Percentiles rank a stretch among this genome's conserved stretches.
Evolutionary conservation across 2,329 filamentous ascomycete species (phyloP).

Genomic region (Trichoderma koningiopsis): DNA sequence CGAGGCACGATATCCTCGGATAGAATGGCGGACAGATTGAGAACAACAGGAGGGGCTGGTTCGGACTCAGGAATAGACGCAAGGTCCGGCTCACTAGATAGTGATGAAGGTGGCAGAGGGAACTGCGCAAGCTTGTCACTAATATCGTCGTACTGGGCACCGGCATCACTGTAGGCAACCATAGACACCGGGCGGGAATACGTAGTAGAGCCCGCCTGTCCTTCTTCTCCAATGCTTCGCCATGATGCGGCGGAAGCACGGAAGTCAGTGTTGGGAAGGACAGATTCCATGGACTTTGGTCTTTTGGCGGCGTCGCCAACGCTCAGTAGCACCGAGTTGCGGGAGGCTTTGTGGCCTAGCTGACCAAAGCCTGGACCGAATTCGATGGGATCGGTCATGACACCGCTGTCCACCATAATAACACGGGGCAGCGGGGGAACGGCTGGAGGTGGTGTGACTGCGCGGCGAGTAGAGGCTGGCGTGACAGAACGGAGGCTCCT

Average conservation of each 20-base stretch:
- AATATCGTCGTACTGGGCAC: slow-evolving; percentile 56
- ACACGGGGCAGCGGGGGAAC: slow-evolving; percentile 54
- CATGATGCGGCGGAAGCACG: slow-evolving; percentile 33
- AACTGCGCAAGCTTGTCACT: slow-evolving; percentile 57
- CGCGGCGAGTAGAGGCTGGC: slow-evolving; percentile 50
- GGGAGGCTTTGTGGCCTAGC: slow-evolving; percentile 23
- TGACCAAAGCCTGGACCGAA: slow-evolving; percentile 33
- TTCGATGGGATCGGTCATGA: slow-evolving; percentile 62
- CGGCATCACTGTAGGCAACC: slow-evolving; percentile 56
- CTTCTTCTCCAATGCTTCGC: slow-evolving; percentile 32
- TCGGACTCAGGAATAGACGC: slow-evolving; percentile 30
- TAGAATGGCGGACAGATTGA: slow-evolving; percentile 50
- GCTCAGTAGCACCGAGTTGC: slow-evolving; percentile 32
- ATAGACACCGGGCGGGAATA: slow-evolving; percentile 49
- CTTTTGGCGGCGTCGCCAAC: slow-evolving; percentile 37
- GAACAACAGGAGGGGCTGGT: slow-evolving; percentile 41
- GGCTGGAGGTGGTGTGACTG: slow-evolving; percentile 50
- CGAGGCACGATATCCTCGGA: slow-evolving; percentile 49
- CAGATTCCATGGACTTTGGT: slow-evolving; percentile 48
- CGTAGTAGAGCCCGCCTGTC: slow-evolving; percentile 24
- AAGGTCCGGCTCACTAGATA: slow-evolving; percentile 30
- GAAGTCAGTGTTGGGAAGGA: slow-evolving; percentile 37
- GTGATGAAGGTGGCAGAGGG: slow-evolving; percentile 54
- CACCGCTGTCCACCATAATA: slow-evolving; percentile 61
- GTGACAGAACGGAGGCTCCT: slow-evolving; percentile 51